phyloP scores from a whole-genome alignment of 768 basidiomycete genomes.

The Boletus tomentosulus region DNA sequence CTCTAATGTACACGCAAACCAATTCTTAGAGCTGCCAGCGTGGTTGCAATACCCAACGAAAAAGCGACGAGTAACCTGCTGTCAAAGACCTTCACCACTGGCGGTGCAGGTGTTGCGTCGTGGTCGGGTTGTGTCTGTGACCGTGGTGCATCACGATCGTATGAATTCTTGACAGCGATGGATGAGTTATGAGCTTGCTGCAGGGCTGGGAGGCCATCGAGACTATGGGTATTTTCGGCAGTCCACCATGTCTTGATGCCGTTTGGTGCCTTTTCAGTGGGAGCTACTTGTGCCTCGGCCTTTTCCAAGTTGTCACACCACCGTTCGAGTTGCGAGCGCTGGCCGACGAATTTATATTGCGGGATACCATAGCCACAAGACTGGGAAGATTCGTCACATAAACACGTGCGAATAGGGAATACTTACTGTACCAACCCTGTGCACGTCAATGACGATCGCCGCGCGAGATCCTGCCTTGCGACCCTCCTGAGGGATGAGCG shows the following conservation, averaged over 20 bases:
- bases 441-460: conserved; percentile 56
- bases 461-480: conserved; percentile 58
- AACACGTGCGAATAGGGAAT: not conserved
- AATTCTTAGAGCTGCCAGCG: conserved; percentile 12
- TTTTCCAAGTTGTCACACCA: conserved; percentile 43
- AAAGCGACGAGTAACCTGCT: conserved; percentile 25
- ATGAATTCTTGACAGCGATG: conserved; percentile 18
- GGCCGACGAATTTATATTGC: conserved; percentile 50
- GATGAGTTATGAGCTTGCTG: conserved; percentile 23
- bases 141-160: conserved; percentile 14
- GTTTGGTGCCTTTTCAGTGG: conserved; percentile 25
- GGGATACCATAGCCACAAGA: conserved; percentile 68
- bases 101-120: not conserved
- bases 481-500: conserved; percentile 40
- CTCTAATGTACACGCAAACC: conserved; percentile 5
- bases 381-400: conserved; percentile 32
- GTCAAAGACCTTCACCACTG: not conserved
- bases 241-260: conserved; percentile 58
- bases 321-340: conserved; percentile 50
- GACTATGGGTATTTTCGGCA: conserved; percentile 43
- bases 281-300: conserved; percentile 30
- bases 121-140: not conserved
- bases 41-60: conserved; percentile 24
- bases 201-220: conserved; percentile 57
- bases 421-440: conserved; percentile 51